Percentiles rank a stretch among this genome's conserved stretches.
These are phyloP conservation scores for Arthrobotrys pseudoclavata DNA, from an alignment of 2,329 filamentous ascomycete genomes.

Conservation along the genomic window DNA sequence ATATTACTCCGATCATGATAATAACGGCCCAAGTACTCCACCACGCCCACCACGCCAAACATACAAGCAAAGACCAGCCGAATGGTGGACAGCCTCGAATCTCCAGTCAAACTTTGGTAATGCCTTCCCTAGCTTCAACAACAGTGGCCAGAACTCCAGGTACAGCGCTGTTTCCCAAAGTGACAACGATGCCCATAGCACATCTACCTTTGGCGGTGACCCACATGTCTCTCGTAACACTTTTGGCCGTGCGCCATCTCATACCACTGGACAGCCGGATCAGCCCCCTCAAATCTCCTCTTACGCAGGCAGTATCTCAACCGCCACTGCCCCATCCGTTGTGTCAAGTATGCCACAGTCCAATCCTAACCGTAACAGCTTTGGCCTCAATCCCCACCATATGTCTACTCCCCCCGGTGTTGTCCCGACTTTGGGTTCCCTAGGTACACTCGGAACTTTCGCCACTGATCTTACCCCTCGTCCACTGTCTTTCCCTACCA, in stretches of 20 bases:
- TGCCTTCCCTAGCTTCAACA: conserved; percentile 33
- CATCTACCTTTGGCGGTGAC: conserved; percentile 32
- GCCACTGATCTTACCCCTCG: conserved; percentile 50
- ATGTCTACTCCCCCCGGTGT: conserved; percentile 35
- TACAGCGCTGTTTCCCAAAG: conserved; percentile 52
- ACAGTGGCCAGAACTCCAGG: conserved; percentile 9
- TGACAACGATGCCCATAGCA: conserved; percentile 20
- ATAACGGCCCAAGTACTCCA: conserved; percentile 16
- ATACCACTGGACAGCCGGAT: conserved; percentile 33
- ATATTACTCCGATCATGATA: conserved; percentile 44
- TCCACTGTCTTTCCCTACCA: conserved; percentile 53
- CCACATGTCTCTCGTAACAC: conserved; percentile 48
- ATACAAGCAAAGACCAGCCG: conserved; percentile 46
- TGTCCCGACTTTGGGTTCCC: neutral
- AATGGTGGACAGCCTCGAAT: conserved; percentile 49
- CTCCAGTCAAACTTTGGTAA: conserved; percentile 10
- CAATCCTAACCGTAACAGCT: conserved; percentile 27
- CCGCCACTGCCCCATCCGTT: conserved; percentile 29
- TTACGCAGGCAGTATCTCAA: conserved; percentile 53
- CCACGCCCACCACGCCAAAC: conserved; percentile 47
- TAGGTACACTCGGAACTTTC: conserved; percentile 44
- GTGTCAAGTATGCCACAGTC: conserved; percentile 17
- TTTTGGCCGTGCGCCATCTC: conserved; percentile 43
- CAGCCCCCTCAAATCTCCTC: conserved; percentile 46
- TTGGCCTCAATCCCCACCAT: conserved; percentile 16